phyloP scores from a whole-genome alignment of 2,329 filamentous ascomycete species.

The Cadophora sp. region DNA sequence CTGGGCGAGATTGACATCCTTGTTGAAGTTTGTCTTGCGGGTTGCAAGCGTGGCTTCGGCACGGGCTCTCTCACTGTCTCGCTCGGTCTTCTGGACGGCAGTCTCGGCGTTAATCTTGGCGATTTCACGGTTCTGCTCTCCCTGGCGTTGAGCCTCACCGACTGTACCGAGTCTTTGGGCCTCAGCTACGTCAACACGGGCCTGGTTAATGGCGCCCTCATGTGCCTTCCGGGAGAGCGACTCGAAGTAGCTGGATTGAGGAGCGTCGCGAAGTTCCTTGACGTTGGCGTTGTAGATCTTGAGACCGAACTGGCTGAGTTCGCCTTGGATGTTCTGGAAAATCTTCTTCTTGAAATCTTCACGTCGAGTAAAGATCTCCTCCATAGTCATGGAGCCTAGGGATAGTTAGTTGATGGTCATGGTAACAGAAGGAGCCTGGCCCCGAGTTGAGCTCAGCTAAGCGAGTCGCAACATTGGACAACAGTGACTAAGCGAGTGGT shows the following conservation, averaged over 20 bases:
- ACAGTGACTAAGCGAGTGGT: too few species aligned
- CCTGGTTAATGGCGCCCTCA: constrained; percentile 84
- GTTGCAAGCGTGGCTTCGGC: constrained; percentile 80
- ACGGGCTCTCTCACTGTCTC: constrained; percentile 79
- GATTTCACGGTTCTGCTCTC: constrained; percentile 83
- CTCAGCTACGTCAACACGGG: constrained; percentile 70
- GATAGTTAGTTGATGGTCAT: background rate
- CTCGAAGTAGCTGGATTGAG: constrained; percentile 82
- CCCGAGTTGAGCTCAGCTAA: too few species aligned
- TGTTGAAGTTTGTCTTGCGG: constrained; percentile 73
- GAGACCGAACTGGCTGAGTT: constrained; percentile 82
- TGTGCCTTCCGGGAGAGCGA: constrained; percentile 84
- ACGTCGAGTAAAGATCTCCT: constrained; percentile 67
- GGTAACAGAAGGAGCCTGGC: background rate
- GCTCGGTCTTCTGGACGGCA: constrained; percentile 82
- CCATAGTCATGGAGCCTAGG: constrained; percentile 69
- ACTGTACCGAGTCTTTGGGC: constrained; percentile 72
- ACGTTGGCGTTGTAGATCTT: constrained; percentile 77
- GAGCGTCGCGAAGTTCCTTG: constrained; percentile 86
- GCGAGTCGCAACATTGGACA: too few species aligned
- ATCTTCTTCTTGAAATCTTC: constrained; percentile 80
- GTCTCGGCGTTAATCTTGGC: constrained; percentile 89
- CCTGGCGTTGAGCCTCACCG: constrained; percentile 78
- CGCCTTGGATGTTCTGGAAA: constrained; percentile 62
- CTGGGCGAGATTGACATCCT: constrained; percentile 77